Evolutionary conservation across 2,329 filamentous ascomycete species (phyloP), one percentile per base, ranked within the genome.

Genomic region (Didymella segeticola): DNA sequence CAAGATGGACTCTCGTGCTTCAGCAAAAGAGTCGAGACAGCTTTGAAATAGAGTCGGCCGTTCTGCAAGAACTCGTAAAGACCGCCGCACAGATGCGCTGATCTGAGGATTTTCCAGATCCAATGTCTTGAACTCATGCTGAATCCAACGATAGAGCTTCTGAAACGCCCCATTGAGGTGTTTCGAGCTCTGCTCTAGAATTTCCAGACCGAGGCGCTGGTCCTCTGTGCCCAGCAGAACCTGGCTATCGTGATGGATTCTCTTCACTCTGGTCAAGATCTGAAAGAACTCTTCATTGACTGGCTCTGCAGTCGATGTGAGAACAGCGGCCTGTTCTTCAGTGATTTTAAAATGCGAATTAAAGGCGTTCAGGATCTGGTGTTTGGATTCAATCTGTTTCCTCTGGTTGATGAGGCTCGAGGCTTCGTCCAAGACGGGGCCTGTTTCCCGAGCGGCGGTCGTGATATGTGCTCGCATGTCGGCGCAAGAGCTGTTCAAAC

Each of bases 41-140:
- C 86, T 96, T 72, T 97, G 91, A 77, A 99, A 98, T 2, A 98
- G 79, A 2, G 89, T 88, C 1, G 95, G 95, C 25, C 93, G 81
- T 71, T 98, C 95, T 11, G 95, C 92, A 15, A 99, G 81, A 10
- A 96, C 90, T 42, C 92, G 86, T 31, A 99, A 81, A 19, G 92
- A 92, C 50, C 88, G 86, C 45, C 93, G 85, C 57, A 99, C 93
- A 0, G 90, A 88, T 17, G 88, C 84, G 69, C 89, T 93, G 72
- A 98, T 93, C 66, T 96, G 93, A 0, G 93, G 93, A 62, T 96
- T 96, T 69, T 99, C 95, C 8, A 98, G 83, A 71, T 98, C 96
- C 43, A 98, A 78, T 0, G 88, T 88, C 73, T 93, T 96, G 77
- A 99, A 96, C 66, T 97, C 92, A 54, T 89, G 87, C 71, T 97